Percentiles rank a stretch among this genome's conserved stretches.
These are phyloP conservation scores for Pseudophaeomoniella oleicola DNA, from an alignment of 2,329 filamentous ascomycete genomes.

Conservation along the genomic window DNA sequence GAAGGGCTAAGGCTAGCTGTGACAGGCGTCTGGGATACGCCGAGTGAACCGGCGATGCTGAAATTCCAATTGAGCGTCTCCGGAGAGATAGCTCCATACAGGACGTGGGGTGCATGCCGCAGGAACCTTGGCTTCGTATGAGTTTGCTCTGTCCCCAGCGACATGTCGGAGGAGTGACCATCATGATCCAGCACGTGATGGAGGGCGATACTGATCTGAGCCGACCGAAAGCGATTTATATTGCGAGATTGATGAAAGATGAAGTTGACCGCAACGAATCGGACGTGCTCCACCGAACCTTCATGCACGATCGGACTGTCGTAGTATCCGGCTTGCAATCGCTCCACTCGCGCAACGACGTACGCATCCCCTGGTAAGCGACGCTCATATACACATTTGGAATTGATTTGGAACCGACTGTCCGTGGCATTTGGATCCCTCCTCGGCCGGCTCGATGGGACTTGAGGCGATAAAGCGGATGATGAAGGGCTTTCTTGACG, in stretches of 20 bases:
- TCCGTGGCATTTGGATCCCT: conserved; percentile 22
- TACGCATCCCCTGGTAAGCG: conserved; percentile 32
- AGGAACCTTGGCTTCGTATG: conserved; percentile 26
- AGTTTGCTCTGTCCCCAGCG: conserved; percentile 1
- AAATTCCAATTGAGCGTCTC: conserved; percentile 35
- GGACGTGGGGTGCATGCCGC: conserved; percentile 35
- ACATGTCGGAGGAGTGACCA: background rate
- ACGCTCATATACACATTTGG: conserved; percentile 34
- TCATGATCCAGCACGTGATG: conserved; percentile 12
- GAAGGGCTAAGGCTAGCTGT: conserved; percentile 26
- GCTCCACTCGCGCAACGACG: conserved; percentile 34
- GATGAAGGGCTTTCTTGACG: background rate
- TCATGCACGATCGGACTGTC: conserved; percentile 28
- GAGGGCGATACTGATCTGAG: conserved; percentile 26
- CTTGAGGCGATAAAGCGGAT: background rate
- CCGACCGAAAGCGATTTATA: conserved; percentile 32
- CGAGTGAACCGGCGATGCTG: conserved; percentile 29
- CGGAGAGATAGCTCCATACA: conserved; percentile 31
- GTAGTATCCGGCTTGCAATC: conserved; percentile 35
- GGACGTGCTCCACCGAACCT: conserved; percentile 25
- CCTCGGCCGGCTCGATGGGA: background rate
- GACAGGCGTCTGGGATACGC: conserved; percentile 29
- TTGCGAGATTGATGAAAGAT: conserved; percentile 33
- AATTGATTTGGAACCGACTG: conserved; percentile 21
- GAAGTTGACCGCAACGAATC: conserved; percentile 34